Evolutionary conservation across 371 early-diverging fungal genomes (phyloP), one percentile per base, ranked within the genome.

Genomic region (Basidiobolus meristosporus): DNA sequence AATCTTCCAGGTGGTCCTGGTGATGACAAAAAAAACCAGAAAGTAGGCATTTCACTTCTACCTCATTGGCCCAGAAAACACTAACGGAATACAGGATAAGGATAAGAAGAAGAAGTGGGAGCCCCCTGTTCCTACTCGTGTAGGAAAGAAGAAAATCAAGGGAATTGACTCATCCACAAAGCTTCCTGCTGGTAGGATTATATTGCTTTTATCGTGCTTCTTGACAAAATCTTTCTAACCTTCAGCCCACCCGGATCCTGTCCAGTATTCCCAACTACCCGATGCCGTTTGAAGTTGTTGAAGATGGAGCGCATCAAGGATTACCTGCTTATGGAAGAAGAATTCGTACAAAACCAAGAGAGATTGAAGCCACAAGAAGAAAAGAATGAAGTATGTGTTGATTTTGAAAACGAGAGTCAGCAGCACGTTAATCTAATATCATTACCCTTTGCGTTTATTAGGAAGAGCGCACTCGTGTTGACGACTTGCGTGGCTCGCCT

Each of bases 401-500:
- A n/a, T n/a, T n/a, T 23, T 18, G 10, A 34, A 12, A 1, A 2
- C 22, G 4, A 10, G 14, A 29, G 10, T 20, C 11, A 34, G 20
- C 21, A 3, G 18, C 12, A n/a, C 9, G 35, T 15, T 35, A 28
- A 21, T 6, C 22, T 43, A 17, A 20, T 31, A 6, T 16, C 7
- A 17, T 16, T 18, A 21, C 19, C 36, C 28, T 38, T n/a, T 16
- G 35, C 49, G n/a, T n/a, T n/a, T n/a, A n/a, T n/a, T n/a, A 78
- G 62, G 92, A 83, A 56, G 92, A 90, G 53, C 82, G 98, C 50
- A 79, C 81, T 36, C 70, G 85, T 34, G 93, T 99, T 0, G 99
- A 99, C 52, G 88, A 92, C 59, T 62, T 99, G 33, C 80, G 99
- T 45, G 99, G 99, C n/a, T 81, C 85, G 23, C 99, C 99, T n/a